Percentiles rank a stretch among this genome's conserved stretches.
Conservation (phyloP, 768 basidiomycete species). For the Phlegmacium glaucopus region DNA sequence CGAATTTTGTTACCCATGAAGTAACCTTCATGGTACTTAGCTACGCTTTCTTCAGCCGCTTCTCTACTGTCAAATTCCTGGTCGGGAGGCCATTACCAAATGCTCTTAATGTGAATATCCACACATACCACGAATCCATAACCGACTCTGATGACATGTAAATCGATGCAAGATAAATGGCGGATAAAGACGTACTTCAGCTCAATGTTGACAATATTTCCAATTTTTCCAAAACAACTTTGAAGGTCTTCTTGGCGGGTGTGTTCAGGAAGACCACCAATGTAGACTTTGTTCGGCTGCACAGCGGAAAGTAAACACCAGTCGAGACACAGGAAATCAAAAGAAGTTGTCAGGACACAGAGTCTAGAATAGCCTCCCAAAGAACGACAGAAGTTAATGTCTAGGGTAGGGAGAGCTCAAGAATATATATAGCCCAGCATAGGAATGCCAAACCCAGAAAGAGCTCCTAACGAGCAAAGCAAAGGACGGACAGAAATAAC, state of each 20-base stretch:
- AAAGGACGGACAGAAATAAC: slow-evolving; percentile 46
- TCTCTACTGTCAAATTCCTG: slow-evolving; percentile 83
- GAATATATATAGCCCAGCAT: slow-evolving; percentile 35
- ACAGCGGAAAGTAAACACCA: slow-evolving; percentile 69
- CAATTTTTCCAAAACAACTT: slow-evolving; percentile 85
- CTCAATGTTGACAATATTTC: slow-evolving; percentile 71
- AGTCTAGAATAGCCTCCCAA: slow-evolving; percentile 37
- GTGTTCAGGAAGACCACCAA: slow-evolving; percentile 85
- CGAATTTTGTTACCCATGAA: slow-evolving; percentile 94
- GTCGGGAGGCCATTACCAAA: slow-evolving; percentile 3
- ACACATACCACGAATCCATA: slow-evolving; percentile 85
- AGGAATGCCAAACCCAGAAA: slow-evolving; percentile 33
- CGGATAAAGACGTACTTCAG: slow-evolving; percentile 60
- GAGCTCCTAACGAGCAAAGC: slow-evolving; percentile 29
- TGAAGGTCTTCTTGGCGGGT: slow-evolving; percentile 83
- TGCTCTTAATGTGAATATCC: background rate
- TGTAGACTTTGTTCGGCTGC: slow-evolving; percentile 93
- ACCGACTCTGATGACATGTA: slow-evolving; percentile 54
- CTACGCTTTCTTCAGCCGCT: slow-evolving; percentile 83
- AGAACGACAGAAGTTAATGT: slow-evolving; percentile 34
- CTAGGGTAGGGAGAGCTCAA: slow-evolving; percentile 33
- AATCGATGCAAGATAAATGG: slow-evolving; percentile 8
- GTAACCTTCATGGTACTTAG: slow-evolving; percentile 83
- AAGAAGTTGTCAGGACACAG: slow-evolving; percentile 44
- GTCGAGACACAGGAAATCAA: slow-evolving; percentile 52